Conservation (phyloP, 805 yeast species). For the Teunomyces lycoperdinae region DNA sequence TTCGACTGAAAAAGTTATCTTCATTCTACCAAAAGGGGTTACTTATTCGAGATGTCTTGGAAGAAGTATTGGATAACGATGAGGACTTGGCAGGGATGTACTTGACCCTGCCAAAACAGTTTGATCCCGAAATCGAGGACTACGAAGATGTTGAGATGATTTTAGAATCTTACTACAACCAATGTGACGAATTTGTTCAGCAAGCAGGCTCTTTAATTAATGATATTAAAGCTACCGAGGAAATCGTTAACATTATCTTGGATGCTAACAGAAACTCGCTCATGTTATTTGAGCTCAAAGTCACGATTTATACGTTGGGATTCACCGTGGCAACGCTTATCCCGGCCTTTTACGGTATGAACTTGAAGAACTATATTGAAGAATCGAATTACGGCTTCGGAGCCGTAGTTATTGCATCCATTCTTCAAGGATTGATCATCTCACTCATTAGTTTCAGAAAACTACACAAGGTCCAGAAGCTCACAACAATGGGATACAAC, state of each 20-base stretch:
- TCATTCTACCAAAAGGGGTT: constrained; percentile 72
- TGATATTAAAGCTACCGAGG: constrained; percentile 88
- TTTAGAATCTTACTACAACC: constrained; percentile 84
- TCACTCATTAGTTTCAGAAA: constrained; percentile 56
- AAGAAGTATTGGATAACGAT: constrained; percentile 80
- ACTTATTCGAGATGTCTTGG: constrained; percentile 76
- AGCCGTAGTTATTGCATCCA: constrained; percentile 49
- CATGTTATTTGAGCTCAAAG: constrained; percentile 81
- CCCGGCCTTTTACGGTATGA: constrained; percentile 92
- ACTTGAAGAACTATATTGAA: constrained; percentile 73
- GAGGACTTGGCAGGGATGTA: constrained; percentile 83
- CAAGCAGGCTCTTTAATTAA: constrained; percentile 79
- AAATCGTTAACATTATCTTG: constrained; percentile 83
- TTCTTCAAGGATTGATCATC: constrained; percentile 51
- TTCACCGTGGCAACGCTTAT: constrained; percentile 79
- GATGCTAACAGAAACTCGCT: constrained; percentile 89
- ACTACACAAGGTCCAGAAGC: constrained; percentile 58
- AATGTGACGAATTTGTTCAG: constrained; percentile 90
- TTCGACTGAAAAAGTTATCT: constrained; percentile 67
- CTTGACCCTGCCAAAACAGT: constrained; percentile 44
- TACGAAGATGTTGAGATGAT: constrained; percentile 82
- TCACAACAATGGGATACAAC: constrained; percentile 50
- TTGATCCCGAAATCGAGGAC: constrained; percentile 27
- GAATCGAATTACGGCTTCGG: constrained; percentile 65
- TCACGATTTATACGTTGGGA: constrained; percentile 81